Percentiles rank a stretch among this genome's conserved stretches.
Evolutionary conservation across 139 green algal species (phyloP).

Genomic region (Ettlia oleoabundans): DNA sequence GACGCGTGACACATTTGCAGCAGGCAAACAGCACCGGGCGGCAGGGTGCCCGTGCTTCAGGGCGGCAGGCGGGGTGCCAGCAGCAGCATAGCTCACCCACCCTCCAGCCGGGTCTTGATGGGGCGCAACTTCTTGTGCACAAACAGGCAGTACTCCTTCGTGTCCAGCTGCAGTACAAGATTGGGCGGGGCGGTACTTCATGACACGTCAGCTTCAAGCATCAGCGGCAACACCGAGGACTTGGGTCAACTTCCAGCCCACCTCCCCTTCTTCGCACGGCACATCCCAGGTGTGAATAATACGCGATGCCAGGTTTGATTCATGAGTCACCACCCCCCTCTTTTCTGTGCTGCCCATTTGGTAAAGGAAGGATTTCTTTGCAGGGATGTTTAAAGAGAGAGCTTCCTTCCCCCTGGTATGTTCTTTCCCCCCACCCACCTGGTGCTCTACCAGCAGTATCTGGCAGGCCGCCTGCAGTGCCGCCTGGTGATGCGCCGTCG

Average conservation of each 20-base stretch:
- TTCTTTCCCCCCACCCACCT: background rate
- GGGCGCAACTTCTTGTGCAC: constrained; percentile 50
- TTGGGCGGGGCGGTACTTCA: background rate
- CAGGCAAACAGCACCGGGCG: background rate
- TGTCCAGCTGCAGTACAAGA: constrained; percentile 3
- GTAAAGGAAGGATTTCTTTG: too few species aligned
- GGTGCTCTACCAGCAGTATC: constrained; percentile 35
- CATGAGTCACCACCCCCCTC: too few species aligned
- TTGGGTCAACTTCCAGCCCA: too few species aligned
- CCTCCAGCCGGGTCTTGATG: constrained; percentile 42
- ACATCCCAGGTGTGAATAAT: too few species aligned
- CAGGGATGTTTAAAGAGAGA: too few species aligned
- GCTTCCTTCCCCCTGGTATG: too few species aligned
- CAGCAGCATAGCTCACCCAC: background rate
- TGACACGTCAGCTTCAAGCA: background rate
- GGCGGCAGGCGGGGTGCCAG: too few species aligned
- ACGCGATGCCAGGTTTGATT: too few species aligned
- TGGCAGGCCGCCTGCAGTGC: constrained; percentile 9
- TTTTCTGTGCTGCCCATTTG: too few species aligned
- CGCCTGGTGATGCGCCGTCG: background rate
- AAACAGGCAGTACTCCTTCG: constrained; percentile 34
- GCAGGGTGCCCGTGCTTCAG: background rate
- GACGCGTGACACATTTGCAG: background rate
- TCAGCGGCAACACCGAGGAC: too few species aligned
- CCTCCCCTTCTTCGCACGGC: too few species aligned